Conservation (phyloP, 345 rosid species). For the Abelmoschus esculentus region DNA sequence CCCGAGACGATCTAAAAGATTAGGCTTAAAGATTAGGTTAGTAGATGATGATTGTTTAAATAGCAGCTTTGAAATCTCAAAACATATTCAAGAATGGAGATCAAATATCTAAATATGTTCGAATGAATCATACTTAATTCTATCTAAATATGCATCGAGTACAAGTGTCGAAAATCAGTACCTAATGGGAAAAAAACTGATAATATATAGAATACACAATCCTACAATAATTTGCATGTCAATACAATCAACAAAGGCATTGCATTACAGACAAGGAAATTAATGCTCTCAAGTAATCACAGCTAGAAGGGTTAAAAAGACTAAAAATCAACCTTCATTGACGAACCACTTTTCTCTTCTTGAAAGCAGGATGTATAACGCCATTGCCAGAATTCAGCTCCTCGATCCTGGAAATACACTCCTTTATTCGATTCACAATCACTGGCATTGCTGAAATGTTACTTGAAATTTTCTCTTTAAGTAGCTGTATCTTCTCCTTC, state of each 20-base stretch:
- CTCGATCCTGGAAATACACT: slow-evolving; percentile 44
- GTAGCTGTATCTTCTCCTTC: slow-evolving; percentile 33
- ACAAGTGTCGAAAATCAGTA: too few species aligned
- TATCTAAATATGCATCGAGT: too few species aligned
- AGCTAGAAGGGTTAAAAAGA: neutral
- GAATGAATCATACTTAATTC: too few species aligned
- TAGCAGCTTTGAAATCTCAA: too few species aligned
- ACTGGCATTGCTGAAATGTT: slow-evolving; percentile 40
- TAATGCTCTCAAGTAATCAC: neutral
- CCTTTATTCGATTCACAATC: slow-evolving; percentile 49
- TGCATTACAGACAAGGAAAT: neutral
- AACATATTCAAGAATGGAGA: too few species aligned
- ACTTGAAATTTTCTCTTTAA: slow-evolving; percentile 40
- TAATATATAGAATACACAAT: neutral
- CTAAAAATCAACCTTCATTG: neutral
- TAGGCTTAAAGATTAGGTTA: too few species aligned
- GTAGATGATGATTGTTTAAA: too few species aligned
- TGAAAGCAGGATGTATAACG: slow-evolving; percentile 51
- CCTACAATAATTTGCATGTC: neutral
- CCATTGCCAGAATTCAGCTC: slow-evolving; percentile 35
- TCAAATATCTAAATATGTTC: too few species aligned
- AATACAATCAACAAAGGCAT: neutral
- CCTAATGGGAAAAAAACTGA: too few species aligned
- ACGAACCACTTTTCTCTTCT: slow-evolving; percentile 24
- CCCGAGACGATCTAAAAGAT: too few species aligned